phyloP scores from a whole-genome alignment of 805 yeast genomes.

The Tetrapisispora fleetii region DNA sequence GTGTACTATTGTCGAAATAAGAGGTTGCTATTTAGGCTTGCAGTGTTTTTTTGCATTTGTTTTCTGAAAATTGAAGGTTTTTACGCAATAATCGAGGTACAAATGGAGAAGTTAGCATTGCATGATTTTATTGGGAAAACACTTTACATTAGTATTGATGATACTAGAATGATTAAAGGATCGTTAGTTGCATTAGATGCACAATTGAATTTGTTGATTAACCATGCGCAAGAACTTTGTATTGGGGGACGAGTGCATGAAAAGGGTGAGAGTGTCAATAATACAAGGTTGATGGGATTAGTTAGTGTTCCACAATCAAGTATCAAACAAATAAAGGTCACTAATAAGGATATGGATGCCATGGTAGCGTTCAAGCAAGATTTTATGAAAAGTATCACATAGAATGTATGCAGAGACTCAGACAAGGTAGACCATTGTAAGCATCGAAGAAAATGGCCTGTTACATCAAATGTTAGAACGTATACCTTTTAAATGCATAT shows the following conservation, averaged over 20 bases:
- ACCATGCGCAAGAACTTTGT: constrained; percentile 30
- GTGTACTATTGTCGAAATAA: too few relatives aligned
- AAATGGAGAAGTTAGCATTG: constrained; percentile 11
- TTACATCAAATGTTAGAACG: too few relatives aligned
- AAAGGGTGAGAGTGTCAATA: neutral
- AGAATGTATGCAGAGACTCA: neutral
- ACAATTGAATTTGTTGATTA: constrained; percentile 33
- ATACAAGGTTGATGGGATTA: constrained; percentile 37
- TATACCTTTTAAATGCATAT: too few relatives aligned
- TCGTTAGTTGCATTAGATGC: constrained; percentile 36
- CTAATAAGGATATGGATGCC: constrained; percentile 19
- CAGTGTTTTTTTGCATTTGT: too few relatives aligned
- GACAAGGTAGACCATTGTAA: neutral
- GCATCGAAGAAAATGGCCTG: neutral
- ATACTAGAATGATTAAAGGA: constrained; percentile 31
- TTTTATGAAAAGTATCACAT: constrained; percentile 4
- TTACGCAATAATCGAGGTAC: too few relatives aligned
- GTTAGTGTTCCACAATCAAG: constrained; percentile 43
- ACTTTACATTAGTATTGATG: constrained; percentile 30
- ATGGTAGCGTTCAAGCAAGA: constrained; percentile 8
- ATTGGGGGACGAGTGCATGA: neutral
- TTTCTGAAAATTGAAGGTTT: too few relatives aligned
- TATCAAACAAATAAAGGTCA: constrained; percentile 22
- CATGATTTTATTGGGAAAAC: constrained; percentile 25
- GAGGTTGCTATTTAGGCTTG: too few relatives aligned